Conservation (phyloP, 805 yeast species). For the Teunomyces barrocoloradensis region DNA sequence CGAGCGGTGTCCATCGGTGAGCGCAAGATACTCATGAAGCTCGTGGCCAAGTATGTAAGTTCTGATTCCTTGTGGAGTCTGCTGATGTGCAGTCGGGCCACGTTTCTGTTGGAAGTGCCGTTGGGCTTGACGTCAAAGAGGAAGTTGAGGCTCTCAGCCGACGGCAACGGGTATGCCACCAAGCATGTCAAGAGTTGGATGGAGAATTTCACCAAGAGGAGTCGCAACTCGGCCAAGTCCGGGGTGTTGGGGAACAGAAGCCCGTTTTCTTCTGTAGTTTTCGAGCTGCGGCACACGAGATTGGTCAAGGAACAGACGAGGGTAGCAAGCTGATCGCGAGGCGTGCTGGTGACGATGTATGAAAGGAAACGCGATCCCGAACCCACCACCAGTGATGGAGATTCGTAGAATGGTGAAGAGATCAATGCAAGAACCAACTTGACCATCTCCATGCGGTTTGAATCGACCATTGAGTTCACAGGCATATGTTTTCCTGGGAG, state of each 20-base stretch:
- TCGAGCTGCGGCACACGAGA: conserved; percentile 51
- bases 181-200: conserved; percentile 61
- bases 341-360: conserved; percentile 48
- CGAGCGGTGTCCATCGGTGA: conserved; percentile 29
- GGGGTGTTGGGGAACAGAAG: conserved; percentile 28
- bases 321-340: conserved; percentile 38
- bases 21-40: conserved; percentile 48
- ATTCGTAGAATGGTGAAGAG: conserved; percentile 58
- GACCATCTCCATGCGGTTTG: conserved; percentile 66
- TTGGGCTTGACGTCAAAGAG: conserved; percentile 28
- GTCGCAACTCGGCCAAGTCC: conserved; percentile 41
- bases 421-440: conserved; percentile 58
- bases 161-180: conserved; percentile 63
- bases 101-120: conserved; percentile 39
- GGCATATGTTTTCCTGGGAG: conserved; percentile 27
- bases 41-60: conserved; percentile 44
- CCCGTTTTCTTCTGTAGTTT: conserved; percentile 43
- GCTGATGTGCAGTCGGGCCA: conserved; percentile 51
- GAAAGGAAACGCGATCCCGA: conserved; percentile 64
- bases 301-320: conserved; percentile 46
- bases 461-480: conserved; percentile 42
- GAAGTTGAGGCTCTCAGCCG: conserved; percentile 34
- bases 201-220: conserved; percentile 50
- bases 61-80: conserved; percentile 56
- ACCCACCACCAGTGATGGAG: conserved; percentile 39